Evolutionary conservation across 2,329 filamentous ascomycete species (phyloP), one percentile per base, ranked within the genome.

Genomic region (Aspergillus pseudonomiae): DNA sequence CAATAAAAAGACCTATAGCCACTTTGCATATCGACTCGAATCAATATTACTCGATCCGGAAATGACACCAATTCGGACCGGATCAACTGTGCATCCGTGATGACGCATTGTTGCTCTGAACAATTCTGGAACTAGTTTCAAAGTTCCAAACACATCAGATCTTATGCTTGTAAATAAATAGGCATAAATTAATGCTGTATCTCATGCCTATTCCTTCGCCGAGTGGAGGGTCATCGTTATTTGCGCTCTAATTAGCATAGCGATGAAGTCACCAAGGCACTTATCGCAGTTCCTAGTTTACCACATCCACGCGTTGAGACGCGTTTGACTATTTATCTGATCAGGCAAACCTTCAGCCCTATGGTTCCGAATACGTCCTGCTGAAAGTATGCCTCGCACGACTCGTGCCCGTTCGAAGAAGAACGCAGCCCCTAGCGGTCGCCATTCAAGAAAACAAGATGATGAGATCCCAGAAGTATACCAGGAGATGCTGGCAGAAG

Each of bases 401-500:
- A 55, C 43, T 19, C 53, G 60, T 63, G 57, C 63, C 36, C 70
- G 67, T 43, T 61, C 71, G 21, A 32, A 58, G 45, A 65, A 67
- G 61, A 63, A 57, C 26, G 64, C 65, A 53, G 60, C 50, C 26
- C 39, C 66, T 48, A 66, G 62, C 14, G 32, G 60, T 24, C 66
- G 54, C 32, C 63, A 56, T 57, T 28, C 59, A 19, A 67, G 60
- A 53, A 60, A 60, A n/a, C 45, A 59, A 39, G 71, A 75, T 60
- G 65, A 77, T 59, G 67, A 66, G 26, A 68, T 79, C 14, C 73
- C 77, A 6, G 71, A 76, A 58, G 73, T 80, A 4, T 82, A 81
- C 62, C 72, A 69, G 53, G 77, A 81, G 53, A 77, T 81, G 78
- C 71, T 82, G 28, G 76, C 75, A 4, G 78, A 81, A 64, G 76